Evolutionary conservation across 2,329 filamentous ascomycete species (phyloP).

Genomic region (Pseudocercospora fijiensis): DNA sequence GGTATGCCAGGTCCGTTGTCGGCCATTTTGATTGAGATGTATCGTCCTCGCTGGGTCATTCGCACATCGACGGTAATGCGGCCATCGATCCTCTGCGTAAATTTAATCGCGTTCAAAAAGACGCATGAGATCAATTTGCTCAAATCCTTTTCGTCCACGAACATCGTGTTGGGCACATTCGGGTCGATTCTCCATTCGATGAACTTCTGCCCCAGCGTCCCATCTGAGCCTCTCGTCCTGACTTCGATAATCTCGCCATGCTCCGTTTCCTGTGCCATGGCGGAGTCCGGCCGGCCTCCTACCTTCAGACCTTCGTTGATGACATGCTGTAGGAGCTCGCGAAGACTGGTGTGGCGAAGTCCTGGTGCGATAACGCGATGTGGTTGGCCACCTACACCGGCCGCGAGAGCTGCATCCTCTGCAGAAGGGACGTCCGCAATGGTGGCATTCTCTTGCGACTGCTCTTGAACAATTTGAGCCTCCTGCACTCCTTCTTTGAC

Average conservation of each 20-base stretch:
- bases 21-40: constrained; percentile 60
- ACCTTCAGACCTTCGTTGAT: constrained; percentile 55
- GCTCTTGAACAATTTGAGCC: constrained; percentile 30
- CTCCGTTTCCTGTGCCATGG: constrained; percentile 48
- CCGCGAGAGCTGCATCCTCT: constrained; percentile 20
- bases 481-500: constrained; percentile 33
- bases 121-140: constrained; percentile 64
- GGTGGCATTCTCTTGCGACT: constrained; percentile 14
- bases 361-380: constrained; percentile 46
- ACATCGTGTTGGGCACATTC: constrained; percentile 54
- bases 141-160: constrained; percentile 63
- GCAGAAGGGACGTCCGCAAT: constrained; percentile 14
- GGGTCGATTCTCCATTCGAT: constrained; percentile 54
- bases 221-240: constrained; percentile 45
- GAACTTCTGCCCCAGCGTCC: constrained; percentile 46
- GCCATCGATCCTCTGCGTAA: constrained; percentile 59
- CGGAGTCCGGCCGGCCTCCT: constrained; percentile 54
- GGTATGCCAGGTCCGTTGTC: constrained; percentile 71
- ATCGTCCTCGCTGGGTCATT: constrained; percentile 49
- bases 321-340: constrained; percentile 53
- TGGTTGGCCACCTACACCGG: background rate
- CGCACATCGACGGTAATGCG: constrained; percentile 57
- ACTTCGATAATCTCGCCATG: constrained; percentile 53
- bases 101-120: constrained; percentile 67
- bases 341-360: constrained; percentile 49